These are phyloP conservation scores for Fusarium liriodendri DNA, from an alignment of 2,329 filamentous ascomycete species.

Conservation along the genomic window DNA sequence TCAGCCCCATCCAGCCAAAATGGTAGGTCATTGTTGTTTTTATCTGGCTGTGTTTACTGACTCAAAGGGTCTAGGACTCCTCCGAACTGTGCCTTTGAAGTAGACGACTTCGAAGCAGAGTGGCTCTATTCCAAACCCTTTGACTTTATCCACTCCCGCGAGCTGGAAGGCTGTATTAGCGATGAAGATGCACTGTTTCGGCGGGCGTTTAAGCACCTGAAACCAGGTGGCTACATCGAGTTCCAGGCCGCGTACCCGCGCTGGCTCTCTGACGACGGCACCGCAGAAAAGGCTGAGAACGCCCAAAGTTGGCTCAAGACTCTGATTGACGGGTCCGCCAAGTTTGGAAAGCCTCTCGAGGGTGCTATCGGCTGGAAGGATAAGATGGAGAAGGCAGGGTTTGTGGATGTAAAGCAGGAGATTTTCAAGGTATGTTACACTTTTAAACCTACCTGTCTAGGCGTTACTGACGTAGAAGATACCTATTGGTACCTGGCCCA, in stretches of 20 bases:
- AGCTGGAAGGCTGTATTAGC: conserved; percentile 30
- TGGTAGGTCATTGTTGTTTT: conserved; percentile 5
- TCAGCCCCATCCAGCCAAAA: conserved; percentile 33
- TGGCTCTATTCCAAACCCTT: conserved; percentile 30
- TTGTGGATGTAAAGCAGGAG: conserved; percentile 25
- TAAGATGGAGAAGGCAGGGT: conserved; percentile 15
- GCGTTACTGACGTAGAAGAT: conserved; percentile 5
- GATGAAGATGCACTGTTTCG: conserved; percentile 29
- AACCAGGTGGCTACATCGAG: conserved; percentile 22
- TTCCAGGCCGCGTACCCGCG: conserved; percentile 16
- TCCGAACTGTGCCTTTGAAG: conserved; percentile 26
- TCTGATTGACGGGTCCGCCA: conserved; percentile 13
- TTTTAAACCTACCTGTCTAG: not conserved
- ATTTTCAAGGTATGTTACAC: conserved; percentile 17
- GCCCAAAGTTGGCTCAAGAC: conserved; percentile 21
- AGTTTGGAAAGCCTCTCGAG: conserved; percentile 32
- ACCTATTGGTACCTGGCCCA: conserved; percentile 27
- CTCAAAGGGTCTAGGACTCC: conserved; percentile 5
- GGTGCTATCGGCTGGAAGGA: conserved; percentile 20
- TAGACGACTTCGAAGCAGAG: conserved; percentile 28
- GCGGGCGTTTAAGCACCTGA: conserved; percentile 11
- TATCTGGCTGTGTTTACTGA: no score
- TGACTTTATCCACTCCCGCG: conserved; percentile 32
- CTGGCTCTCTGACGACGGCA: conserved; percentile 29
- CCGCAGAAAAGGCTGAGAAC: conserved; percentile 21